Evolutionary conservation across 1,139 yeast genomes (phyloP).

Genomic region (Geotrichum fermentans): DNA sequence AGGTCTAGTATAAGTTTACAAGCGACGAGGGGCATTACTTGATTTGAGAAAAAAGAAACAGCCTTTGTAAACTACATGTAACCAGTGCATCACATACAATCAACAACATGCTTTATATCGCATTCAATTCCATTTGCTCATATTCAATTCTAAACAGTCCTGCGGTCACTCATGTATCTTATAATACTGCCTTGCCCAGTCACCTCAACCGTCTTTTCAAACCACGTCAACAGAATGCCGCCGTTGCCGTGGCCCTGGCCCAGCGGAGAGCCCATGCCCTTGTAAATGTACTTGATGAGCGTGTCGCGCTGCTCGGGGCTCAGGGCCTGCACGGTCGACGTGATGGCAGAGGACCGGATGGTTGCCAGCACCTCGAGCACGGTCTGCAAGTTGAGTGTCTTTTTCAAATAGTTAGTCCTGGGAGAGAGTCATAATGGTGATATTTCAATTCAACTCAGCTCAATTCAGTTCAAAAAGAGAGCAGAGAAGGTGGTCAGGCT

Average conservation of each 20-base stretch:
- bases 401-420: no score
- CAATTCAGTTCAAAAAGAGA: neutral
- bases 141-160: slow-evolving; percentile 63
- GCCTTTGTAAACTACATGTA: no score
- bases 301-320: slow-evolving; percentile 65
- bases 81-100: no score
- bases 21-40: no score
- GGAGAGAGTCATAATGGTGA: no score
- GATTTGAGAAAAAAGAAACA: no score
- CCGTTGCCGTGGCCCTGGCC: slow-evolving; percentile 75
- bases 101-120: neutral
- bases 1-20: no score
- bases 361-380: slow-evolving; percentile 73
- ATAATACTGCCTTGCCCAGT: slow-evolving; percentile 89
- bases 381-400: slow-evolving; percentile 45
- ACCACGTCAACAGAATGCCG: slow-evolving; percentile 83
- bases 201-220: slow-evolving; percentile 77
- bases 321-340: slow-evolving; percentile 55
- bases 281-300: slow-evolving; percentile 78
- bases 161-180: slow-evolving; percentile 78
- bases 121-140: no score
- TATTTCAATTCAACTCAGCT: slow-evolving; percentile 1
- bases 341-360: slow-evolving; percentile 68
- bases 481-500: slow-evolving; percentile 5
- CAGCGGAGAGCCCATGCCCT: slow-evolving; percentile 70